These are phyloP conservation scores for Scopulariopsis brevicaulis DNA, from an alignment of 2,329 filamentous ascomycete genomes.

Conservation along the genomic window DNA sequence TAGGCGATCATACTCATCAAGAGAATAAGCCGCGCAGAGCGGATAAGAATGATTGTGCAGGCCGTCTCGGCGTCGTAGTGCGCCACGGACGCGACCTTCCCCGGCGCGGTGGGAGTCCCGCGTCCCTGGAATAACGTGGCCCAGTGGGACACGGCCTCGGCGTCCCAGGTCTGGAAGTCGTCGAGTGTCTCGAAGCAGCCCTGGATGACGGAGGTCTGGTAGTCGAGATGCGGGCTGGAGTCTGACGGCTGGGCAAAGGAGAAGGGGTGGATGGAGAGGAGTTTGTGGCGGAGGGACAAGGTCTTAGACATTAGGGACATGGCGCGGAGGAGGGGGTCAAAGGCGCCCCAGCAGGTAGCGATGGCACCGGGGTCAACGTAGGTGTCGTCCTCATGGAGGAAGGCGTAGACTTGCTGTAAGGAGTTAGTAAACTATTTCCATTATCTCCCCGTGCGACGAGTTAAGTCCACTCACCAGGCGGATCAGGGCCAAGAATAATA, in stretches of 20 bases:
- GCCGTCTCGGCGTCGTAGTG: neutral
- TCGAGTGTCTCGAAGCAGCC: neutral
- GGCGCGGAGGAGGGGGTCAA: neutral
- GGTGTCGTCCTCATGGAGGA: neutral
- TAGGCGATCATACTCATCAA: neutral
- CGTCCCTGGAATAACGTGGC: neutral
- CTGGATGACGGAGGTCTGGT: neutral
- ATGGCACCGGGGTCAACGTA: neutral
- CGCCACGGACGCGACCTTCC: neutral
- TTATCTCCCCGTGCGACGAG: neutral
- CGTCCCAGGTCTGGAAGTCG: neutral
- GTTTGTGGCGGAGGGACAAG: neutral
- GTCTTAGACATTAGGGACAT: neutral
- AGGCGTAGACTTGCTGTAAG: neutral
- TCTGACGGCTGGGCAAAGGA: neutral
- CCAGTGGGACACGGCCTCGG: neutral
- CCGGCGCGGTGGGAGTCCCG: neutral
- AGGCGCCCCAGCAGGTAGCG: neutral
- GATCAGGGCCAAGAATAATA: neutral
- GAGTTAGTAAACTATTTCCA: neutral
- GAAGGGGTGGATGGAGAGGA: neutral
- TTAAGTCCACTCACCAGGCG: neutral
- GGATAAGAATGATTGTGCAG: neutral
- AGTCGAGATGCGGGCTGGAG: neutral
- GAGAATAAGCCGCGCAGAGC: neutral